A percentile compares a stretch with the other conserved stretches of the same genome.
Evolutionary conservation across 805 yeast species (phyloP).

Genomic region (Teunomyces tritomae): DNA sequence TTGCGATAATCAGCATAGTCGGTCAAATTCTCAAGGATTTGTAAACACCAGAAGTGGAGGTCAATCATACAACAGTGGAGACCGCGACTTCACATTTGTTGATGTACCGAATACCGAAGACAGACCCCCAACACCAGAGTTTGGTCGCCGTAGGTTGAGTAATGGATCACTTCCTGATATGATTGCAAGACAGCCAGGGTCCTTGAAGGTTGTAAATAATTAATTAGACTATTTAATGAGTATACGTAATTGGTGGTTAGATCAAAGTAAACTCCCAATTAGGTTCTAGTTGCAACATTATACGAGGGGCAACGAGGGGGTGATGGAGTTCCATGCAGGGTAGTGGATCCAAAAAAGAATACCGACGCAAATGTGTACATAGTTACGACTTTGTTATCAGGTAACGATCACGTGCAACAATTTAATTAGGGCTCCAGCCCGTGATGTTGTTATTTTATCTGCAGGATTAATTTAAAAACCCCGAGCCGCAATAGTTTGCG

Average conservation of each 20-base stretch:
- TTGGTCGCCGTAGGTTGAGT: conserved; percentile 50
- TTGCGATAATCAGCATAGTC: conserved; percentile 10
- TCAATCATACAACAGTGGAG: conserved; percentile 7
- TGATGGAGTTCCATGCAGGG: too few species aligned
- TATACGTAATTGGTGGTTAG: background rate
- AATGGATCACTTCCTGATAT: conserved; percentile 54
- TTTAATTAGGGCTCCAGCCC: background rate
- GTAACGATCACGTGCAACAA: background rate
- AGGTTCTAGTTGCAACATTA: background rate
- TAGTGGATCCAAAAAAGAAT: background rate
- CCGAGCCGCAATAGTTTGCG: background rate
- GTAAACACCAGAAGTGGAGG: conserved; percentile 4
- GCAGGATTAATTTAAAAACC: background rate
- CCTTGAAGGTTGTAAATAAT: conserved; percentile 50
- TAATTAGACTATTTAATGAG: conserved; percentile 4
- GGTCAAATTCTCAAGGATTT: conserved; percentile 9
- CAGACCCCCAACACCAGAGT: conserved; percentile 19
- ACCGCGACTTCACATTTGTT: conserved; percentile 10
- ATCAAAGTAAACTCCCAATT: background rate
- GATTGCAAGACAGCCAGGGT: conserved; percentile 44
- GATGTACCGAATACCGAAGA: conserved; percentile 1
- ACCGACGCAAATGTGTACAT: background rate
- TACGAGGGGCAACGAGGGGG: too few species aligned
- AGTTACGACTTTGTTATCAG: too few species aligned
- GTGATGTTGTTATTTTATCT: background rate